Evolutionary conservation across 2,329 filamentous ascomycete genomes (phyloP).

Genomic region (Ophiobolus disseminans): DNA sequence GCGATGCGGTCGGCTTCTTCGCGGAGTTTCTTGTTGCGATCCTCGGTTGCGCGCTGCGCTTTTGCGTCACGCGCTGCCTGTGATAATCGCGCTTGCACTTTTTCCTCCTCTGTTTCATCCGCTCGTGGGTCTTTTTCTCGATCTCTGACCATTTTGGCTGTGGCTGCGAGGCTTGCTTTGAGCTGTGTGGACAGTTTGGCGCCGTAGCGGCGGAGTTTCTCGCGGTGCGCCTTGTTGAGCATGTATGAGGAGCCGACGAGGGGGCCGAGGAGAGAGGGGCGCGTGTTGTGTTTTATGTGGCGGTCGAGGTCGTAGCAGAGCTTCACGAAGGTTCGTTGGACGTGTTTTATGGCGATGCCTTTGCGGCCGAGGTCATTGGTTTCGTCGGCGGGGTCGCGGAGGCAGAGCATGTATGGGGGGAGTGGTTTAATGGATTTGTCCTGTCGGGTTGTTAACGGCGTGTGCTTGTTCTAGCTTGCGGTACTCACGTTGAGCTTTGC

Average conservation of each 20-base stretch:
- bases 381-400: slow-evolving; percentile 67
- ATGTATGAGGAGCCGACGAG: slow-evolving; percentile 30
- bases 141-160: slow-evolving; percentile 23
- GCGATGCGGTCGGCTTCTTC: slow-evolving; percentile 1
- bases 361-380: slow-evolving; percentile 64
- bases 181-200: slow-evolving; percentile 1
- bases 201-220: slow-evolving; percentile 24
- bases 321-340: slow-evolving; percentile 54
- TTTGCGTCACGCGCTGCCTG: background rate
- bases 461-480: background rate
- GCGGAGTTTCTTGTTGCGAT: background rate
- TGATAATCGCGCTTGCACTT: background rate
- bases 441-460: slow-evolving; percentile 23
- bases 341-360: slow-evolving; percentile 57
- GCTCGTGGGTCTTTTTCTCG: slow-evolving; percentile 3
- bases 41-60: background rate
- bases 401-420: slow-evolving; percentile 53
- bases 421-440: slow-evolving; percentile 17
- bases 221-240: slow-evolving; percentile 19
- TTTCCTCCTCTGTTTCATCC: slow-evolving; percentile 4
- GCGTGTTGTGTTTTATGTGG: slow-evolving; percentile 22
- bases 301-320: slow-evolving; percentile 20
- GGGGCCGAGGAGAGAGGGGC: slow-evolving; percentile 24
- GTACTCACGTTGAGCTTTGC: slow-evolving; percentile 23
- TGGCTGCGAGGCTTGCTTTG: slow-evolving; percentile 8